phyloP scores from a whole-genome alignment of 495 filamentous ascomycete species.

The Penicillium mononematosum region DNA sequence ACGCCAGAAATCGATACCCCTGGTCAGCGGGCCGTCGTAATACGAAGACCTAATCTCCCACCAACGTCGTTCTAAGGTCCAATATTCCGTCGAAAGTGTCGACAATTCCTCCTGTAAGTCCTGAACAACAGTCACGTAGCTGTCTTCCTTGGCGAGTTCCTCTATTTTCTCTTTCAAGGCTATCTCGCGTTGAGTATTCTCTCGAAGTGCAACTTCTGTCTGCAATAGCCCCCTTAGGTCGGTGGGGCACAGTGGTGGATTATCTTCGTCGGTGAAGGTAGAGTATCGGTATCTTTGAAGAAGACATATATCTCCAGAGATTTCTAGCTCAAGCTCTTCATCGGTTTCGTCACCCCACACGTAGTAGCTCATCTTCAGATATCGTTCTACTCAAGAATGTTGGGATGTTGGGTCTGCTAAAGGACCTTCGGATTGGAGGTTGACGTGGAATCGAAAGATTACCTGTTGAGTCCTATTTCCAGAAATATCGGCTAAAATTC shows the following conservation, averaged over 20 bases:
- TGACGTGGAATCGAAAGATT: no score
- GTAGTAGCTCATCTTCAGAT: neutral
- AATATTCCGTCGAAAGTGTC: neutral
- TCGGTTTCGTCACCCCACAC: neutral
- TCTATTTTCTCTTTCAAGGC: slow-evolving; percentile 7
- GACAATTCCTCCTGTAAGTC: neutral
- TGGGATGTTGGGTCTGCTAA: neutral
- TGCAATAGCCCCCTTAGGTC: neutral
- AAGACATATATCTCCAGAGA: neutral
- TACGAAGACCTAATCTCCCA: slow-evolving; percentile 3
- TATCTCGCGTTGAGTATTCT: slow-evolving; percentile 12
- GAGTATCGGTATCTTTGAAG: neutral
- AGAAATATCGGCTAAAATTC: no score
- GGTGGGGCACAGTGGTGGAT: neutral
- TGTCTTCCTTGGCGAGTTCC: neutral
- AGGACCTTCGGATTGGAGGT: no score
- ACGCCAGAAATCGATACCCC: slow-evolving; percentile 9
- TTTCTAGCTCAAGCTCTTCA: neutral
- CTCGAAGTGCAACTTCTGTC: slow-evolving; percentile 6
- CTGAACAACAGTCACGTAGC: neutral
- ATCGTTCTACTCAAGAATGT: neutral
- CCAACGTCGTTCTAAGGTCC: slow-evolving; percentile 1
- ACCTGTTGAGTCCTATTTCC: no score
- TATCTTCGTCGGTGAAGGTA: neutral
- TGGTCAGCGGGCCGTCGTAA: neutral